These are phyloP conservation scores for Jacaranda copaia DNA, from an alignment of 257 asterid genomes.

Conservation along the genomic window DNA sequence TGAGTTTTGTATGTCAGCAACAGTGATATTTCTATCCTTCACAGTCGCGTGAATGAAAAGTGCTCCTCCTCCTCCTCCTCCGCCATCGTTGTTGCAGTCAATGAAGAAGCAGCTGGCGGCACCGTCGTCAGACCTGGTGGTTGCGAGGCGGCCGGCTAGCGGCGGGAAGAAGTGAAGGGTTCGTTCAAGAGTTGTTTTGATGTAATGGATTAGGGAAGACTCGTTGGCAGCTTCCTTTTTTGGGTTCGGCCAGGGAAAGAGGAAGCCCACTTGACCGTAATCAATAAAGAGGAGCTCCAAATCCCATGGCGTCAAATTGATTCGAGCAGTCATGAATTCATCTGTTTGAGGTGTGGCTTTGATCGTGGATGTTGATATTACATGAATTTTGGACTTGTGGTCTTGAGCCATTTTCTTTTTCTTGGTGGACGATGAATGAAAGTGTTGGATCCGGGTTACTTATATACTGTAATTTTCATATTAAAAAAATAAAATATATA, in stretches of 20 bases:
- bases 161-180: slow-evolving; percentile 52
- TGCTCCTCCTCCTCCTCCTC: slow-evolving; percentile 40
- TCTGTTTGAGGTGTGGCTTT: slow-evolving; percentile 6
- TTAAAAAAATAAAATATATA: too few relatives aligned
- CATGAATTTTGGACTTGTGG: not conserved
- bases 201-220: slow-evolving; percentile 41
- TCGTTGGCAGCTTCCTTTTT: not conserved
- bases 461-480: too few relatives aligned
- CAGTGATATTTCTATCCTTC: not conserved
- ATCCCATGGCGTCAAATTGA: slow-evolving; percentile 46
- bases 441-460: too few relatives aligned
- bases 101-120: slow-evolving; percentile 40
- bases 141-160: slow-evolving; percentile 46
- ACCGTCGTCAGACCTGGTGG: slow-evolving; percentile 25
- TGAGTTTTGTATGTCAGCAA: slow-evolving; percentile 38
- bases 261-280: slow-evolving; percentile 49
- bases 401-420: not conserved
- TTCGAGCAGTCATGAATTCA: slow-evolving; percentile 5
- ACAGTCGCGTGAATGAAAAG: slow-evolving; percentile 42
- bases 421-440: too few relatives aligned
- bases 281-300: slow-evolving; percentile 43
- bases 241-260: slow-evolving; percentile 36
- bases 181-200: slow-evolving; percentile 43
- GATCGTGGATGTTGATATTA: slow-evolving; percentile 31
- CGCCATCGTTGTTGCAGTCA: slow-evolving; percentile 27